phyloP scores from a whole-genome alignment of 176 grass and related monocot species.

The Cymbopogon citratus region DNA sequence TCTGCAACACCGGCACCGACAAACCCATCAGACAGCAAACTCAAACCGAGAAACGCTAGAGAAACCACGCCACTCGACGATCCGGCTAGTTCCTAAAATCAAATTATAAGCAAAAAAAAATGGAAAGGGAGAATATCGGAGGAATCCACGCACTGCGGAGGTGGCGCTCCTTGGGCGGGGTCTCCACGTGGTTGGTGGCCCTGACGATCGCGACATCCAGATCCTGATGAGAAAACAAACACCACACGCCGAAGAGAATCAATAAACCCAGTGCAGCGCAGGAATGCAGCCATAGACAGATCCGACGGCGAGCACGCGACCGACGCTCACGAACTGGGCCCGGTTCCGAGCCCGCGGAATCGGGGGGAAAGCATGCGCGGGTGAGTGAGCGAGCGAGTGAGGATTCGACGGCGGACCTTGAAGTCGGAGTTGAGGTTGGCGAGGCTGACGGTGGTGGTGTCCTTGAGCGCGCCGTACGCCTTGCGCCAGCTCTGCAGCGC shows the following conservation, averaged over 20 bases:
- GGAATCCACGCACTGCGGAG: constrained; percentile 61
- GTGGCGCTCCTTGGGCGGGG: constrained; percentile 84
- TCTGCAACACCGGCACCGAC: constrained; percentile 46
- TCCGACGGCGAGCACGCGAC: background rate
- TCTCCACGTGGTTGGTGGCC: constrained; percentile 91
- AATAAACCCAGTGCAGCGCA: constrained; percentile 8
- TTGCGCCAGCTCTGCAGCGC: constrained; percentile 83
- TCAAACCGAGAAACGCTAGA: background rate
- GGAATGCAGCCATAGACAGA: constrained; percentile 1
- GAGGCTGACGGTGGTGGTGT: constrained; percentile 81
- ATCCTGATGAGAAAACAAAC: constrained; percentile 56
- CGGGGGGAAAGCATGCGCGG: background rate
- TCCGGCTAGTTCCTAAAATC: background rate
- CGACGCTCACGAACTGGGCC: background rate
- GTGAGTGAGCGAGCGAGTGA: no score
- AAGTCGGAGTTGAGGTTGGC: constrained; percentile 96
- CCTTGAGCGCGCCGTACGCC: constrained; percentile 92
- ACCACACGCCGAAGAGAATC: background rate
- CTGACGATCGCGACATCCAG: constrained; percentile 98
- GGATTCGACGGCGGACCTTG: constrained; percentile 45
- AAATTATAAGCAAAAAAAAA: background rate
- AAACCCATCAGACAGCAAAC: constrained; percentile 23
- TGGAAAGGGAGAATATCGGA: background rate
- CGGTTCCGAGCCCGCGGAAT: background rate
- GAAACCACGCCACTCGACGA: background rate